These are phyloP conservation scores for Cryphonectria nitschkei DNA, from an alignment of 2,329 filamentous ascomycete species.

Conservation along the genomic window DNA sequence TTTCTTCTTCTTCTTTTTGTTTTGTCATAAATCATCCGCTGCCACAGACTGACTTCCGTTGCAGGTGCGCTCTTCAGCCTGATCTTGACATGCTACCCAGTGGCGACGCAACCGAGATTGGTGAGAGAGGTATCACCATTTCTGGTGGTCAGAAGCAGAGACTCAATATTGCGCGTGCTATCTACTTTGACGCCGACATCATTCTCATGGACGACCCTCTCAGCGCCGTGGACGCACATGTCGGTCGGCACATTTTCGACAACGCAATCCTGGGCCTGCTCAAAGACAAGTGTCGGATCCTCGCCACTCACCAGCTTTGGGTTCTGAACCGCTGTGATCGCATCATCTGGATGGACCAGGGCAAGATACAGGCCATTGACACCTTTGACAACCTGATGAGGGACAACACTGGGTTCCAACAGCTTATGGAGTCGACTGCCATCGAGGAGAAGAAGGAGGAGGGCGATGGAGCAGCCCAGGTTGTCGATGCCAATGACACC, in stretches of 20 bases:
- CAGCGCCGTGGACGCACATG: conserved; percentile 71
- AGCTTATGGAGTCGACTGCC: conserved; percentile 84
- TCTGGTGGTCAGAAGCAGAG: conserved; percentile 96
- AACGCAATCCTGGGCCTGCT: conserved; percentile 89
- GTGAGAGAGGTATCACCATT: conserved; percentile 92
- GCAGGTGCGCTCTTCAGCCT: conserved; percentile 36
- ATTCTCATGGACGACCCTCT: conserved; percentile 72
- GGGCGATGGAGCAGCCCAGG: conserved; percentile 46
- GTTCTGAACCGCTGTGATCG: conserved; percentile 88
- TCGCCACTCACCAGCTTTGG: conserved; percentile 95
- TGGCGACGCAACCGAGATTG: conserved; percentile 89
- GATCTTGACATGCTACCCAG: conserved; percentile 94
- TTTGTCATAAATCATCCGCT: not conserved
- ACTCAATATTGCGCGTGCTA: conserved; percentile 86
- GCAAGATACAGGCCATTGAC: conserved; percentile 80
- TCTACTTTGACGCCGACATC: conserved; percentile 71
- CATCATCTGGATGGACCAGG: conserved; percentile 91
- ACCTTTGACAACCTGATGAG: conserved; percentile 89
- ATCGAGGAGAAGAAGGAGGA: conserved; percentile 67
- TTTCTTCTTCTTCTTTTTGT: too few relatives aligned
- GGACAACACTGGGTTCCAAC: conserved; percentile 75
- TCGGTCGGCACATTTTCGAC: conserved; percentile 82
- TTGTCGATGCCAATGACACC: conserved; percentile 41
- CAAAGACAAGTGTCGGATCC: conserved; percentile 84
- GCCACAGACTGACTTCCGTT: not conserved